phyloP scores from a whole-genome alignment of 768 basidiomycete species.

The Podaxis rugospora region DNA sequence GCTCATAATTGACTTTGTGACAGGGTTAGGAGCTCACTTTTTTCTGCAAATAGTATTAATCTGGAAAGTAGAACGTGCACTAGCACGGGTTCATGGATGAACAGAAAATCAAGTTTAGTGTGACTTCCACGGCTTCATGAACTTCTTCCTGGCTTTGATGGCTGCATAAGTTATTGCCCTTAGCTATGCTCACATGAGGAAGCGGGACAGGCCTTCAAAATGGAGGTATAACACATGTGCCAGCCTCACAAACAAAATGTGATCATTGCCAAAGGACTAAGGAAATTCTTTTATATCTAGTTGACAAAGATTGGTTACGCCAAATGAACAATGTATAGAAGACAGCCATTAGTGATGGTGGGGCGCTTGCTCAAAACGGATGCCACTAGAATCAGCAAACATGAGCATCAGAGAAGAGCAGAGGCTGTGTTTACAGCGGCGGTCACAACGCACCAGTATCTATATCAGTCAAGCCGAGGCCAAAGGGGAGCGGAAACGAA shows the following conservation, averaged over 20 bases:
- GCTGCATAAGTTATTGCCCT: background rate
- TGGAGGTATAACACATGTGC: background rate
- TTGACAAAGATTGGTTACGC: background rate
- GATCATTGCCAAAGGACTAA: background rate
- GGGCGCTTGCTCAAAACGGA: slow-evolving; percentile 83
- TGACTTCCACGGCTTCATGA: background rate
- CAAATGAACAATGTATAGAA: background rate
- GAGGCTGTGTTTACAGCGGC: slow-evolving; percentile 3
- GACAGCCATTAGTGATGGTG: slow-evolving; percentile 56
- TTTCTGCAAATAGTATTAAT: slow-evolving; percentile 10
- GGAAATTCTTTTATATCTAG: background rate
- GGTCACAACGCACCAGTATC: slow-evolving; percentile 32
- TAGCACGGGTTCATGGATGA: background rate
- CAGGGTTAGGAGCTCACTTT: slow-evolving; percentile 14
- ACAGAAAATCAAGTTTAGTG: background rate
- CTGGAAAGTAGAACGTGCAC: slow-evolving; percentile 8
- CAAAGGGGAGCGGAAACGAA: background rate
- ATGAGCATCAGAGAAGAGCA: slow-evolving; percentile 11
- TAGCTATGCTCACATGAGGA: background rate
- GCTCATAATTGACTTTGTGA: slow-evolving; percentile 17
- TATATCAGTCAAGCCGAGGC: slow-evolving; percentile 11
- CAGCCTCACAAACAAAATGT: slow-evolving; percentile 9
- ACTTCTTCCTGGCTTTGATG: background rate
- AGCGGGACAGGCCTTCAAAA: background rate
- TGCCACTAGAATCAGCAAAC: slow-evolving; percentile 51